Conservation (phyloP, 805 yeast genomes). For the Nematodospora valgi region DNA sequence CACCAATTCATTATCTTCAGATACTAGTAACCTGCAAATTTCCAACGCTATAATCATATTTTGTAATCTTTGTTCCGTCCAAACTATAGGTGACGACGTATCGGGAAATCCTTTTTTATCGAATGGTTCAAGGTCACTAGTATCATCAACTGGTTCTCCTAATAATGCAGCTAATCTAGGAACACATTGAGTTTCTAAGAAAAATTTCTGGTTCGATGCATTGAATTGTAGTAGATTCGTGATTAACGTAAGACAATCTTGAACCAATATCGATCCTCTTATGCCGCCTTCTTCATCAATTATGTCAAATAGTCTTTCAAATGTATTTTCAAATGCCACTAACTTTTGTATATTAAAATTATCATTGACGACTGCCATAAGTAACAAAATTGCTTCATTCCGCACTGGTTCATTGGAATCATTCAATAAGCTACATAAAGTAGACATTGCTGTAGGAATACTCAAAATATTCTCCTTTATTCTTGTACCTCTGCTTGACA, state of each 20-base stretch:
- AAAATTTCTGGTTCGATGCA: conserved; percentile 84
- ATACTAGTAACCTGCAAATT: conserved; percentile 67
- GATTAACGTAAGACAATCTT: conserved; percentile 78
- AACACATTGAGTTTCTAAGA: conserved; percentile 80
- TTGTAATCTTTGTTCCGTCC: conserved; percentile 74
- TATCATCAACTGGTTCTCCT: conserved; percentile 52
- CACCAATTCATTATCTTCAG: conserved; percentile 67
- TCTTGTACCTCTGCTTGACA: conserved; percentile 68
- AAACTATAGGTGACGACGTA: conserved; percentile 43
- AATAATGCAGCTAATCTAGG: conserved; percentile 61
- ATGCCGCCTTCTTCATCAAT: conserved; percentile 86
- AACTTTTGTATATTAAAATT: conserved; percentile 85
- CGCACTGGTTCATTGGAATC: conserved; percentile 73
- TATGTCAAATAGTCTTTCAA: conserved; percentile 76
- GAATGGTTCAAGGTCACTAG: conserved; percentile 7
- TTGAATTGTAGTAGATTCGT: conserved; percentile 74
- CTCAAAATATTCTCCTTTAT: conserved; percentile 71
- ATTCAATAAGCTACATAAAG: conserved; percentile 54
- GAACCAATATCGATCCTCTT: conserved; percentile 84
- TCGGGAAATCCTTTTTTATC: conserved; percentile 17
- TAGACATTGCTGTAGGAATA: conserved; percentile 77
- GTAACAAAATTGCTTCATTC: conserved; percentile 80
- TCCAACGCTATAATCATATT: conserved; percentile 68
- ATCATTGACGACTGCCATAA: conserved; percentile 77
- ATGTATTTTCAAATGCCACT: conserved; percentile 92